Percentiles rank a stretch among this genome's conserved stretches.
These are phyloP conservation scores for Ustilago bromivora DNA, from an alignment of 1,284 basidiomycete species.

Conservation along the genomic window DNA sequence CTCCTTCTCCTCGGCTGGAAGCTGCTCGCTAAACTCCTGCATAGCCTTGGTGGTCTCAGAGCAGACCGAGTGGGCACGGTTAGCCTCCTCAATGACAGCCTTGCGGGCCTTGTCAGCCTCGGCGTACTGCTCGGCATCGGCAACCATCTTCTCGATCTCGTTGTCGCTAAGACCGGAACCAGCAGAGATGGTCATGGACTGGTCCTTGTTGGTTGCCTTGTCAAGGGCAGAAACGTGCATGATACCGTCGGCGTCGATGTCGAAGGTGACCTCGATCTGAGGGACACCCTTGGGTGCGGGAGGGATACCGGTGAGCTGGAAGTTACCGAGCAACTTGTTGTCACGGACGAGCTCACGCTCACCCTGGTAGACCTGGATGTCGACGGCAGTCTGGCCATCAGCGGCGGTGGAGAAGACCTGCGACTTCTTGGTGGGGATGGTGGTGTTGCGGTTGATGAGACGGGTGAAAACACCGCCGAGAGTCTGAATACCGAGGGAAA, in stretches of 20 bases:
- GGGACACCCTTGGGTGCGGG: constrained; percentile 98
- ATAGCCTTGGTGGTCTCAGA: constrained; percentile 96
- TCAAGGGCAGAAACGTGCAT: constrained; percentile 96
- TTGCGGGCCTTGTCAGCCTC: constrained; percentile 80
- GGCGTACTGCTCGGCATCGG: constrained; percentile 92
- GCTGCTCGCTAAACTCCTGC: constrained; percentile 96
- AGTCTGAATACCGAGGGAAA: constrained; percentile 95
- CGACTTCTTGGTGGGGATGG: constrained; percentile 99
- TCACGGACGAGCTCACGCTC: constrained; percentile 97
- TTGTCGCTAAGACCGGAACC: constrained; percentile 95
- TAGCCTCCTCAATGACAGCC: constrained; percentile 92
- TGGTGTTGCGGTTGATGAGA: constrained; percentile 87
- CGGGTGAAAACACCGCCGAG: constrained; percentile 98
- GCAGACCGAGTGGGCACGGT: constrained; percentile 94
- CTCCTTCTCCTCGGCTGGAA: constrained; percentile 93
- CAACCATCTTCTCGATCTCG: constrained; percentile 97
- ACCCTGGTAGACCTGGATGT: constrained; percentile 93
- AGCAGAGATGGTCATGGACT: constrained; percentile 96
- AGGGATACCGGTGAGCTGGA: constrained; percentile 97
- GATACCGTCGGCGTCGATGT: constrained; percentile 97
- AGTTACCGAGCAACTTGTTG: constrained; percentile 99
- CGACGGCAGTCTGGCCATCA: constrained; percentile 80
- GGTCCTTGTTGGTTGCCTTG: constrained; percentile 97
- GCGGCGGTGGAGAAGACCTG: constrained; percentile 97
- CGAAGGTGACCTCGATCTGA: constrained; percentile 98